Evolutionary conservation across 768 basidiomycete genomes (phyloP), one percentile per base, ranked within the genome.

Genomic region (Collybiopsis luxurians): DNA sequence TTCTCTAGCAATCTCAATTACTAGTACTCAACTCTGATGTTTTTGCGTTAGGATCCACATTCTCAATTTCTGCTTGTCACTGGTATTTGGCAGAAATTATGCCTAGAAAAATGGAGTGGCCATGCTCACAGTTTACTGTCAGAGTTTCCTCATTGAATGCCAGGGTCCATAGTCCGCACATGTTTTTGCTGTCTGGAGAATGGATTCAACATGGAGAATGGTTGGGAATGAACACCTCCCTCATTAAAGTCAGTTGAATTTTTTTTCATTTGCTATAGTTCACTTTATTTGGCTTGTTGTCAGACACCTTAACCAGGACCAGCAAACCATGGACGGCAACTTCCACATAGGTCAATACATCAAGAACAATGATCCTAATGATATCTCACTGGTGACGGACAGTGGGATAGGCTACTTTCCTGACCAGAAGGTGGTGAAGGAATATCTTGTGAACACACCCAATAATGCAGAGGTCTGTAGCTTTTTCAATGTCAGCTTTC

Each of bases 281-380:
- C n/a, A n/a, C n/a, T n/a, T n/a, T n/a, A n/a, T n/a, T n/a, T n/a
- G n/a, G n/a, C n/a, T n/a, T n/a, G n/a, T n/a, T n/a, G n/a, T n/a
- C 13, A 34, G 31, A 13, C 31, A 71, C 38, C 27, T 68, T 0
- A 64, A 63, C 27, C 64, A 66, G 30, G 40, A 47, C 0, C 64
- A 64, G 24, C 11, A 50, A 2, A 67, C 68, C 0, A 19, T 56
- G 1, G 67, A 71, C 43, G 67, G 67, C 1, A 69, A 71, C 27
- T 56, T 59, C 40, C 67, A 69, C 17, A 27, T 58, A 0, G 65
- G 66, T 46, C 59, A 60, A 19, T 64, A 60, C 46, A 34, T 6
- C 6, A 34, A 34, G 31, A 68, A 68, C 45, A 60, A 52, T 1
- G 60, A 63, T 28, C 63, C 63, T 0, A 55, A 64, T 21, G 61